Evolutionary conservation across 371 early-diverging fungal genomes (phyloP).

Genomic region (Coemansia sp.): DNA sequence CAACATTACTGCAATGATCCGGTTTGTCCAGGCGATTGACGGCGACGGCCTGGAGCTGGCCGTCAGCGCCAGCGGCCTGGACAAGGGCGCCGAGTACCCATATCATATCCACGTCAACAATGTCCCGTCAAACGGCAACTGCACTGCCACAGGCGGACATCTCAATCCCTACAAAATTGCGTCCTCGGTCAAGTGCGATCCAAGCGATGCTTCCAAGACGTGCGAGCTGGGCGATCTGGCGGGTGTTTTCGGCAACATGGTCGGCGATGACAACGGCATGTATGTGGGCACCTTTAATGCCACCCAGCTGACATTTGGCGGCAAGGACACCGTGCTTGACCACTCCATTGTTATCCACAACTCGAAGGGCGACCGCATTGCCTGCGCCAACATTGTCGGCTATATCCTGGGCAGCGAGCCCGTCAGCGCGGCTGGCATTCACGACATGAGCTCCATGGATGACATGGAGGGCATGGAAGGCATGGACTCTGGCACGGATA

Average conservation of each 20-base stretch:
- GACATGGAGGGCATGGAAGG: conserved; percentile 1
- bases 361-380: conserved; percentile 52
- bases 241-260: conserved; percentile 53
- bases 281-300: conserved; percentile 12
- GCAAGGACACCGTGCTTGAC: conserved; percentile 47
- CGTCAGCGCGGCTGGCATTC: background rate
- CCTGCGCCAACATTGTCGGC: conserved; percentile 54
- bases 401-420: conserved; percentile 7
- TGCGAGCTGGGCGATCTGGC: conserved; percentile 61
- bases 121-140: conserved; percentile 54
- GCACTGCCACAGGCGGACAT: conserved; percentile 55
- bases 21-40: background rate
- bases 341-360: conserved; percentile 58
- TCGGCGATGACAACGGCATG: conserved; percentile 17
- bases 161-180: conserved; percentile 44
- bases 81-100: conserved; percentile 23
- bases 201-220: conserved; percentile 33
- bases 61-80: conserved; percentile 32
- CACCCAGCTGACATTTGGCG: conserved; percentile 46
- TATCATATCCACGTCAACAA: conserved; percentile 56
- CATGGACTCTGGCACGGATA: background rate
- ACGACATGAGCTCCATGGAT: background rate
- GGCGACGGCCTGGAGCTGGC: conserved; percentile 12
- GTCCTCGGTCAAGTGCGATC: conserved; percentile 44
- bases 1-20: background rate